A percentile compares a stretch with the other conserved stretches of the same genome.
Evolutionary conservation across 495 filamentous ascomycete species (phyloP).

Genomic region (Hamigera avellanea): DNA sequence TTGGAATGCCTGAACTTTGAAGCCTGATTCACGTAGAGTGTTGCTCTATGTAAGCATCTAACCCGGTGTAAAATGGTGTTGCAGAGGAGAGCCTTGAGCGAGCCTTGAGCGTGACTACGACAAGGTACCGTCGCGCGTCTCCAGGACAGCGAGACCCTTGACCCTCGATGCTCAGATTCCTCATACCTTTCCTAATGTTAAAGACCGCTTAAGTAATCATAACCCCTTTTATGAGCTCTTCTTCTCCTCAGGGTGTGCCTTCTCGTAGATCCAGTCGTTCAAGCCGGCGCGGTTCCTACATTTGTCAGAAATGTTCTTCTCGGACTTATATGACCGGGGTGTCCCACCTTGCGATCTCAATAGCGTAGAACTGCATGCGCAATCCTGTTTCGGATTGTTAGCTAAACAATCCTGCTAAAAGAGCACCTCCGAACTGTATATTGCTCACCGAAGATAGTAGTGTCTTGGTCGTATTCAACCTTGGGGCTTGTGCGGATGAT

Average conservation of each 20-base stretch:
- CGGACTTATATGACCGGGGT: background rate
- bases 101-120: too few relatives aligned
- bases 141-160: too few relatives aligned
- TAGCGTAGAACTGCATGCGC: slow-evolving; percentile 97
- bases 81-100: too few relatives aligned
- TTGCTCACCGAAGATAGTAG: slow-evolving; percentile 74
- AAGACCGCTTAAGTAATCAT: background rate
- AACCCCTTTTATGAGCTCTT: slow-evolving; percentile 17
- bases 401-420: slow-evolving; percentile 5
- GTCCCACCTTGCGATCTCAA: slow-evolving; percentile 78
- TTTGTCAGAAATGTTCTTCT: slow-evolving; percentile 5
- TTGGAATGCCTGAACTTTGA: too few relatives aligned
- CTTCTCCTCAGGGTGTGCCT: slow-evolving; percentile 35
- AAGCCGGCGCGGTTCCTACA: slow-evolving; percentile 69
- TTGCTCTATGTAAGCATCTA: too few relatives aligned
- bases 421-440: slow-evolving; percentile 10
- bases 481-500: slow-evolving; percentile 72
- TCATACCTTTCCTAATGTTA: too few relatives aligned
- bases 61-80: too few relatives aligned
- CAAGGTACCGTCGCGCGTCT: too few relatives aligned
- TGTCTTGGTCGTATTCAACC: slow-evolving; percentile 75
- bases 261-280: slow-evolving; percentile 95
- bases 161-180: too few relatives aligned
- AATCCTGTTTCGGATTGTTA: slow-evolving; percentile 17
- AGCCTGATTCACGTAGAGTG: too few relatives aligned